A percentile compares a stretch with the other conserved stretches of the same genome.
These are phyloP conservation scores for Pythium scleroteichum DNA, from an alignment of 352 stramenopile genomes.

Conservation along the genomic window DNA sequence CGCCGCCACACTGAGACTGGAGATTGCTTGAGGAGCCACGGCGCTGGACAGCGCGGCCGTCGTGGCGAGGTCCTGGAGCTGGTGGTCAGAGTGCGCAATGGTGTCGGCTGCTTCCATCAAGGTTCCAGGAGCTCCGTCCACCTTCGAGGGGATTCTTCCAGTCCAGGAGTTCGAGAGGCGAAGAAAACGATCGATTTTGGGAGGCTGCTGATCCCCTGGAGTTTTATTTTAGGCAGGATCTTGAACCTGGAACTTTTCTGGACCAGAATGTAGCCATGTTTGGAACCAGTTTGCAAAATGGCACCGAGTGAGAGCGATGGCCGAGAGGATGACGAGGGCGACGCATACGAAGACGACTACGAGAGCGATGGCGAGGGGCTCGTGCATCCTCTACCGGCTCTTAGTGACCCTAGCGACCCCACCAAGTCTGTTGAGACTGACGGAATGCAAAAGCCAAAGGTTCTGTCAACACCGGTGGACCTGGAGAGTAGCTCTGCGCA, in stretches of 20 bases:
- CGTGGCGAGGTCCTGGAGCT: conserved; percentile 18
- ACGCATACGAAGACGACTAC: conserved; percentile 18
- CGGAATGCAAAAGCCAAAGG: conserved; percentile 1
- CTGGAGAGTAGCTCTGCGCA: background rate
- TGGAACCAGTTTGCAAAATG: background rate
- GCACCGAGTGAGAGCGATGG: background rate
- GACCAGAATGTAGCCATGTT: conserved; percentile 22
- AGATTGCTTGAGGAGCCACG: background rate
- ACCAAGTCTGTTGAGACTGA: background rate
- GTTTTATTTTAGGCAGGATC: conserved; percentile 7
- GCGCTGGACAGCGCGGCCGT: conserved; percentile 2
- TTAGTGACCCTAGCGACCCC: background rate
- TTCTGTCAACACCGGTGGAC: no score
- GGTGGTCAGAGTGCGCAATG: background rate
- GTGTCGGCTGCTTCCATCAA: conserved; percentile 5
- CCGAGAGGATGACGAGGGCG: background rate
- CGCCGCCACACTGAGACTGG: background rate
- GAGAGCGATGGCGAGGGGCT: conserved; percentile 3
- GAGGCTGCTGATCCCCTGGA: conserved; percentile 6
- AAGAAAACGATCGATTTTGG: conserved; percentile 9
- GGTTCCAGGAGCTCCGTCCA: conserved; percentile 21
- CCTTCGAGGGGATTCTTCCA: conserved; percentile 26
- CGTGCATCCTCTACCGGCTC: conserved; percentile 17
- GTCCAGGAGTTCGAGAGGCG: conserved; percentile 4
- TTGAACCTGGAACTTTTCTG: background rate